Conservation (phyloP, 108 stramenopile species). For the Nitzschia sp. region DNA sequence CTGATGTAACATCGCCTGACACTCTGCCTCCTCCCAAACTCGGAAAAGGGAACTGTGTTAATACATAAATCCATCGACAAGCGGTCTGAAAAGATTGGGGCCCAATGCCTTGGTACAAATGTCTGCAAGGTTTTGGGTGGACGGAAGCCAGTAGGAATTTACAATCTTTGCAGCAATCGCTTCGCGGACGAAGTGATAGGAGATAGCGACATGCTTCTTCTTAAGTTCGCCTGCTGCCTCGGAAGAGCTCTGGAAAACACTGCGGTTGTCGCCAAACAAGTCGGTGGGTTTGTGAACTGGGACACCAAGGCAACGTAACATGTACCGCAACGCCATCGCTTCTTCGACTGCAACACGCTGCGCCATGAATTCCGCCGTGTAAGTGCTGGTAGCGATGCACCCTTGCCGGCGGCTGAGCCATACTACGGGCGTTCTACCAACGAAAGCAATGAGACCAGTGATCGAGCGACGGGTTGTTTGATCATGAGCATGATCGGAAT, state of each 20-base stretch:
- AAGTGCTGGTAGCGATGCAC: constrained; percentile 33
- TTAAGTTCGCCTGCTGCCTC: constrained; percentile 29
- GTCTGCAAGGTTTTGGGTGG: constrained; percentile 36
- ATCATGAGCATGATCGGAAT: constrained; percentile 45
- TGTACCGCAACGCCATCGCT: constrained; percentile 41
- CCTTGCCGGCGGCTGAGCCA: neutral
- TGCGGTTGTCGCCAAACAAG: constrained; percentile 33
- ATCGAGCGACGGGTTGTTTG: constrained; percentile 22
- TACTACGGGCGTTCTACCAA: neutral
- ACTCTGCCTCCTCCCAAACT: neutral
- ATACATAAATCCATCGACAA: neutral
- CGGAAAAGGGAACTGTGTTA: too few relatives aligned
- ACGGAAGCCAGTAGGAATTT: constrained; percentile 15
- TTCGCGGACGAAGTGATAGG: constrained; percentile 48
- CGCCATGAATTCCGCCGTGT: constrained; percentile 52
- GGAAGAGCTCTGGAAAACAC: constrained; percentile 4
- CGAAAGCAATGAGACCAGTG: constrained; percentile 7
- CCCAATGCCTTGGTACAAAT: constrained; percentile 41
- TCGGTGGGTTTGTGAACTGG: constrained; percentile 30
- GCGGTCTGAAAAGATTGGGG: neutral
- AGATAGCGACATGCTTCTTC: constrained; percentile 50
- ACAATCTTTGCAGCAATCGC: constrained; percentile 25
- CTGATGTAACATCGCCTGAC: neutral
- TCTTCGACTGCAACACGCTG: constrained; percentile 43
- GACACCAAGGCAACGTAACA: constrained; percentile 52